These are phyloP conservation scores for Rhodosporidiobolus odoratus DNA, from an alignment of 768 basidiomycete species.

Conservation along the genomic window DNA sequence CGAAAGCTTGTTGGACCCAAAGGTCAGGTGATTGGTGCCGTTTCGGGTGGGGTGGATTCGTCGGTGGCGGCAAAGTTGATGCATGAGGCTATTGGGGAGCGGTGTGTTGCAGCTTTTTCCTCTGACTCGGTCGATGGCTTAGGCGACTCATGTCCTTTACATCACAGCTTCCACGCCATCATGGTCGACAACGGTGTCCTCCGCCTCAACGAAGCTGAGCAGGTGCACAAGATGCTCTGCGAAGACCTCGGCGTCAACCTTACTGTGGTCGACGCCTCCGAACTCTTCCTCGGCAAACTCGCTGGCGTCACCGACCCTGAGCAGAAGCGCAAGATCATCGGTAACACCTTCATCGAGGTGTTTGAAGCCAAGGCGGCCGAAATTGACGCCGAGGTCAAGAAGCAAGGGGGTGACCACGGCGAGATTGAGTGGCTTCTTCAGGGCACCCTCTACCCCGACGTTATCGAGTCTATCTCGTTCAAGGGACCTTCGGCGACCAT, in stretches of 20 bases:
- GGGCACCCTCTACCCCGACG: conserved; percentile 96
- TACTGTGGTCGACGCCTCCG: conserved; percentile 91
- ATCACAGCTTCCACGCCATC: conserved; percentile 88
- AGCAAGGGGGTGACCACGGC: conserved; percentile 52
- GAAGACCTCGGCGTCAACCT: conserved; percentile 91
- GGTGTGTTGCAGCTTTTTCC: conserved; percentile 56
- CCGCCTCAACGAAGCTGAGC: conserved; percentile 78
- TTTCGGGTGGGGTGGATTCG: conserved; percentile 94
- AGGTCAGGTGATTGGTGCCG: conserved; percentile 95
- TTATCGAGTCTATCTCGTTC: conserved; percentile 98
- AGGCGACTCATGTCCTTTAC: not conserved
- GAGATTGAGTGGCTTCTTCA: conserved; percentile 97
- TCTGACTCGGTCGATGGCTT: not conserved
- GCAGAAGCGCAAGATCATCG: conserved; percentile 94
- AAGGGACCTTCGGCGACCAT: conserved; percentile 98
- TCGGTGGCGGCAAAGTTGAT: conserved; percentile 98
- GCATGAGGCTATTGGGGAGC: conserved; percentile 98
- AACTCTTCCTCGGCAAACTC: conserved; percentile 82
- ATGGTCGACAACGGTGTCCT: conserved; percentile 99
- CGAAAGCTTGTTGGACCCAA: conserved; percentile 87
- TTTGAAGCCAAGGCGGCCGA: conserved; percentile 91
- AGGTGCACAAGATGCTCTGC: conserved; percentile 89
- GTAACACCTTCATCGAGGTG: conserved; percentile 96
- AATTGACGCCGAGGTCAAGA: conserved; percentile 50
- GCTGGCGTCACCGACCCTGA: conserved; percentile 92